These are phyloP conservation scores for Opeltia flavorubescens DNA, from an alignment of 495 filamentous ascomycete genomes.

Conservation along the genomic window DNA sequence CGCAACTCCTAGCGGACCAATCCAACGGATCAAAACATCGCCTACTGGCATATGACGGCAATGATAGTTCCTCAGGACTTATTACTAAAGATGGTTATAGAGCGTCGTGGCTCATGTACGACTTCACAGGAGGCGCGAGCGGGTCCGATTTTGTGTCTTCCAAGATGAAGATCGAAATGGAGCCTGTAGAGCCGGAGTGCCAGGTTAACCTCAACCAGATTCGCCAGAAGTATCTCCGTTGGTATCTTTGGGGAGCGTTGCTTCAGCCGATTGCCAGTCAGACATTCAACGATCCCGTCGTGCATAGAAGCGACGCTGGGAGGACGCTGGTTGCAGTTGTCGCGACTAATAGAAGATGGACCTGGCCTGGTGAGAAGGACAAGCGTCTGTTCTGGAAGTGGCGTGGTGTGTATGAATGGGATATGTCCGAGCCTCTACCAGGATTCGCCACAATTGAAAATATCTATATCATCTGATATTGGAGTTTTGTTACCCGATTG, in stretches of 20 bases:
- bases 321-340: constrained; percentile 6
- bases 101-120: too few species aligned
- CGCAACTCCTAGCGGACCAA: neutral
- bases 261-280: neutral
- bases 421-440: neutral
- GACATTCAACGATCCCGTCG: neutral
- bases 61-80: too few species aligned
- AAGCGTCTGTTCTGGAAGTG: constrained; percentile 7
- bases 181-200: neutral
- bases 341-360: constrained; percentile 3
- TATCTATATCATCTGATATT: neutral
- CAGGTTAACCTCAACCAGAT: neutral
- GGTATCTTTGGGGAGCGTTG: constrained; percentile 6
- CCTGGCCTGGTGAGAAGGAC: neutral
- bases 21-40: constrained; percentile 1
- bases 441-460: neutral
- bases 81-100: too few species aligned
- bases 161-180: neutral
- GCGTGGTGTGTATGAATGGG: constrained; percentile 14
- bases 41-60: constrained; percentile 6
- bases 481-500: too few species aligned
- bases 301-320: neutral
- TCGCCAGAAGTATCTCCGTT: neutral
- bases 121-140: neutral
- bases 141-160: neutral